A percentile compares a stretch with the other conserved stretches of the same genome.
phyloP scores from a whole-genome alignment of 208 protist species.

The Acanthamoeba lenticulata region DNA sequence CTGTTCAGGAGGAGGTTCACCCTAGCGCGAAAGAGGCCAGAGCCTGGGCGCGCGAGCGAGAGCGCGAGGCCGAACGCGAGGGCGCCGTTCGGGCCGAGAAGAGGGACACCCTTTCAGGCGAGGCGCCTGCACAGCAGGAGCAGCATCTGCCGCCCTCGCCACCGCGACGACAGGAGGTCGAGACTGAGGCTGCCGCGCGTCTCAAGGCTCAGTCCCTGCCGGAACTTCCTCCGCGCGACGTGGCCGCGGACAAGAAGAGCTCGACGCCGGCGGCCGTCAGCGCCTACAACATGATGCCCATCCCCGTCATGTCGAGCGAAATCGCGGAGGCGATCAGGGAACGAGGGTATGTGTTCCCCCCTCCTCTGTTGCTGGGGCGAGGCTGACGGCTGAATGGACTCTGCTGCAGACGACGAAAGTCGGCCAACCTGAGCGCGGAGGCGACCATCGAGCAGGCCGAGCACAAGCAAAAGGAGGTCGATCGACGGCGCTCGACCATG shows the following conservation, averaged over 20 bases:
- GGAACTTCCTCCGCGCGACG: no score
- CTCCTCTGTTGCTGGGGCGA: neutral
- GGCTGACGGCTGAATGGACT: neutral
- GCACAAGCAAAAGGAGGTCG: neutral
- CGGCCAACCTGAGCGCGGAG: neutral
- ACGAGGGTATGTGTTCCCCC: neutral
- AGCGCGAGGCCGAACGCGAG: no score
- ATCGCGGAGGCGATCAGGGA: neutral
- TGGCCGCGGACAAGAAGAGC: no score
- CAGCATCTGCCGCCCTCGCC: neutral
- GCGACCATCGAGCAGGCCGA: neutral
- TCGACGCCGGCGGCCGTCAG: neutral
- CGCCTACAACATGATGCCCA: conserved; percentile 24
- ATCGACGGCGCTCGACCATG: neutral
- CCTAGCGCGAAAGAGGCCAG: neutral
- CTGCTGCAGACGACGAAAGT: neutral
- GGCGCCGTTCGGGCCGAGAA: no score
- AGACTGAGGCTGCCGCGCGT: no score
- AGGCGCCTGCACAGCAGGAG: no score
- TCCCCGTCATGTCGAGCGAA: neutral
- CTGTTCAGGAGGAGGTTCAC: neutral
- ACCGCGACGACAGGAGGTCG: neutral
- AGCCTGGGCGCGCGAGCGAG: no score
- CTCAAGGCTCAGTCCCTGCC: no score
- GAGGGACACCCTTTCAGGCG: no score